These are phyloP conservation scores for Talaromyces ruber DNA, from an alignment of 495 filamentous ascomycete species.

Conservation along the genomic window DNA sequence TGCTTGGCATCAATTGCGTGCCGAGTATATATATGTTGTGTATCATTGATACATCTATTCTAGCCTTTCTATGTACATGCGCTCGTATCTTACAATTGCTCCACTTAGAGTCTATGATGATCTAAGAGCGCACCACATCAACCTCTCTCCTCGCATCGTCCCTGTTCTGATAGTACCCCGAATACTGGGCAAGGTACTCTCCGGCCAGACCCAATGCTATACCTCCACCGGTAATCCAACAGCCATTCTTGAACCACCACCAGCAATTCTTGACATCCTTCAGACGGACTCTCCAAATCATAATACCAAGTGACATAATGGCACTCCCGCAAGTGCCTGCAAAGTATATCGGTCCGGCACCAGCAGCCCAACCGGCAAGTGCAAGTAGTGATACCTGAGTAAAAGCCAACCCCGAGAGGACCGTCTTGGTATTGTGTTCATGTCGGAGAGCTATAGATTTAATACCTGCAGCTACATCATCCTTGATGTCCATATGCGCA, in stretches of 20 bases:
- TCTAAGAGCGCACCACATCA: not conserved
- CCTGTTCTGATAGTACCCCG: not conserved
- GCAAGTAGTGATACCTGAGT: constrained; percentile 73
- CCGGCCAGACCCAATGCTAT: constrained; percentile 53
- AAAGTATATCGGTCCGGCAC: constrained; percentile 80
- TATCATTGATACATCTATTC: not conserved
- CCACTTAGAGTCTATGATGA: not conserved
- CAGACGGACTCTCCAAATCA: constrained; percentile 84
- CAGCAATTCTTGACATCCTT: constrained; percentile 82
- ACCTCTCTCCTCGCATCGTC: not conserved
- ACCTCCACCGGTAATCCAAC: constrained; percentile 58
- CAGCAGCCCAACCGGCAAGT: constrained; percentile 62
- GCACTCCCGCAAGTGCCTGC: constrained; percentile 79
- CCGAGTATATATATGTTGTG: not conserved
- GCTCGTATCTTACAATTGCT: not conserved
- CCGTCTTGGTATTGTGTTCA: constrained; percentile 76
- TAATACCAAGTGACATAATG: constrained; percentile 61
- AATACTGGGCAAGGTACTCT: constrained; percentile 46
- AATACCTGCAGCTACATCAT: constrained; percentile 87
- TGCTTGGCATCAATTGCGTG: not conserved
- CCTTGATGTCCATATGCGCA: constrained; percentile 96
- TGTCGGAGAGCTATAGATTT: constrained; percentile 91
- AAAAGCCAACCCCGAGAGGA: constrained; percentile 67
- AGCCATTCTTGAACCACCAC: constrained; percentile 90
- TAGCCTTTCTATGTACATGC: not conserved